phyloP scores from a whole-genome alignment of 768 basidiomycete species.

The Obba rivulosa region DNA sequence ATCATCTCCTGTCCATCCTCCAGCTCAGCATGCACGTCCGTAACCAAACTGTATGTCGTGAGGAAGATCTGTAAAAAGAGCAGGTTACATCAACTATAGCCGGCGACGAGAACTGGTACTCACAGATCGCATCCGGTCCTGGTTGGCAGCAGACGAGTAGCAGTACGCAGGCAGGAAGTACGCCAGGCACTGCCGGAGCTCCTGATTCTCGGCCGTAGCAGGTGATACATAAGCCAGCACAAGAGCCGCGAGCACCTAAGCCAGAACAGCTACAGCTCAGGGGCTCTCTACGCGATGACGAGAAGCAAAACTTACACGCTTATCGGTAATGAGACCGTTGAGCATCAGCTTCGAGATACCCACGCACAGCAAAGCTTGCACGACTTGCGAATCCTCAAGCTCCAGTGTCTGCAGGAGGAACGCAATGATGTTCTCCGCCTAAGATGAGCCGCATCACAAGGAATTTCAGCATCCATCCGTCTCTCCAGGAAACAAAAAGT shows the following conservation, averaged over 20 bases:
- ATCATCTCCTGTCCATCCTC: slow-evolving; percentile 26
- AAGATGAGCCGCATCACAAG: neutral
- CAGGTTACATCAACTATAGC: neutral
- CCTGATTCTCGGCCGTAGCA: slow-evolving; percentile 73
- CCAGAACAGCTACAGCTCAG: neutral
- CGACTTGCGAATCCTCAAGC: slow-evolving; percentile 34
- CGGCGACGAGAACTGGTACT: slow-evolving; percentile 25
- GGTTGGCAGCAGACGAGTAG: slow-evolving; percentile 70
- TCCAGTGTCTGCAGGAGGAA: slow-evolving; percentile 37
- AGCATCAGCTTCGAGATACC: slow-evolving; percentile 49
- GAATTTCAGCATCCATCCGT: too few relatives aligned
- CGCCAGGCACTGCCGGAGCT: slow-evolving; percentile 78
- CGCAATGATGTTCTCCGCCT: slow-evolving; percentile 32
- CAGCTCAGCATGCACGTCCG: slow-evolving; percentile 26
- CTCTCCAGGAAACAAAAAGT: too few relatives aligned
- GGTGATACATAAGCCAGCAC: slow-evolving; percentile 71
- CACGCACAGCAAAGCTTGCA: slow-evolving; percentile 40
- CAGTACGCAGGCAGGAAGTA: slow-evolving; percentile 87
- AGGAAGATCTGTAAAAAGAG: slow-evolving; percentile 27
- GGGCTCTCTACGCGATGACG: neutral
- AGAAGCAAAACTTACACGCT: slow-evolving; percentile 25
- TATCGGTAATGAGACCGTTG: slow-evolving; percentile 40
- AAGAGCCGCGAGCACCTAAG: slow-evolving; percentile 43
- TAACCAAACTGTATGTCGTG: slow-evolving; percentile 28
- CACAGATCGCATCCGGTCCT: slow-evolving; percentile 65